phyloP scores from a whole-genome alignment of 352 stramenopile genomes.

The Lagenidium sp. region DNA sequence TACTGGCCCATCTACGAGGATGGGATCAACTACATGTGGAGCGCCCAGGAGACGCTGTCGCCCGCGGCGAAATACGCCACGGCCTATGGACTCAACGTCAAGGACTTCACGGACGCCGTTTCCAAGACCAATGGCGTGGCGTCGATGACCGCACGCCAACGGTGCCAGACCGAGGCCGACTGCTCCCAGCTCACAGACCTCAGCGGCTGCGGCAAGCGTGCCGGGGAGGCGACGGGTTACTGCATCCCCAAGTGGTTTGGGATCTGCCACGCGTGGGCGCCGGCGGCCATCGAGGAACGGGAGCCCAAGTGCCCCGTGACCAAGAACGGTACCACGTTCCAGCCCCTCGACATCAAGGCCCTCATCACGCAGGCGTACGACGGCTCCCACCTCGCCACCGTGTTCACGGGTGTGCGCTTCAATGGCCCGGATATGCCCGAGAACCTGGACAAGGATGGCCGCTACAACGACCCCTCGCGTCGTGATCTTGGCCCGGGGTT shows the following conservation, averaged over 20 bases:
- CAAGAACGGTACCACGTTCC: conserved; percentile 14
- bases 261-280: conserved; percentile 17
- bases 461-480: conserved; percentile 9
- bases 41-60: conserved; percentile 1
- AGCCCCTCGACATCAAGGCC: conserved; percentile 19
- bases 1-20: conserved; percentile 14
- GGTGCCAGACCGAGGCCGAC: conserved; percentile 4
- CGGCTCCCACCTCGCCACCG: conserved; percentile 9
- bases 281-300: conserved; percentile 13
- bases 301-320: conserved; percentile 14
- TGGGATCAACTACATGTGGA: conserved; percentile 15
- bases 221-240: conserved; percentile 3
- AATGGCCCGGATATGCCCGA: conserved; percentile 8
- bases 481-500: conserved; percentile 14
- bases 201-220: conserved; percentile 7
- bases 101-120: conserved; percentile 7
- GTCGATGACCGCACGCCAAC: neutral
- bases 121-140: conserved; percentile 8
- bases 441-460: conserved; percentile 8
- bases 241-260: conserved; percentile 16
- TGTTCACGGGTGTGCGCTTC: conserved; percentile 16
- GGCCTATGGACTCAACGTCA: conserved; percentile 7
- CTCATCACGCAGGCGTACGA: conserved; percentile 18
- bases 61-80: conserved; percentile 14
- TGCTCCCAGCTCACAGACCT: conserved; percentile 5